Evolutionary conservation across 2,329 filamentous ascomycete genomes (phyloP), one percentile per base, ranked within the genome.

Genomic region (Alternaria sp.): DNA sequence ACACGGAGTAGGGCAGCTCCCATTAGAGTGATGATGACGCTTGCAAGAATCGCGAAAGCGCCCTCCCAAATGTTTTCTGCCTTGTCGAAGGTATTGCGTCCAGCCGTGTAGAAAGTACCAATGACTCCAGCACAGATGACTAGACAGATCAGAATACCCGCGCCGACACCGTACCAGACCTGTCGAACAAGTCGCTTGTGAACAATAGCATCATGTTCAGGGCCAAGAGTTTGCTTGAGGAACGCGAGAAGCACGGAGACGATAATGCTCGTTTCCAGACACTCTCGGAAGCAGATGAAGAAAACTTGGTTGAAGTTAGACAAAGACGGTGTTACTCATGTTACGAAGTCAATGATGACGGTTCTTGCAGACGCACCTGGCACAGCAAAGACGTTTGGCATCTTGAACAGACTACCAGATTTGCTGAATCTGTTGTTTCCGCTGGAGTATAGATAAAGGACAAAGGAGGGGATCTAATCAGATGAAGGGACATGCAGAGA

Each of bases 231-330:
- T 77, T 95, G 91, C 78, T 94, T 95, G 59, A 96, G 81, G 76
- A 95, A 96, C 22, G 92, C 88, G 41, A 96, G 86, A 34, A 96
- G 83, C n/a, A 96, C 90, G 0, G 93, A 94, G 64, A 96, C 88
- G 69, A 96, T 91, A 73, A 96, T 93, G 72, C 87, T 89, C 1
- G 90, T 91, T 82, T 96, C 93, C 48, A 96, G 82, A 42, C 88
- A 88, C 81, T 96, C 93, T 74, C 93, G 89, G 77, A 96, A 95
- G 80, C 92, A 89, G 77, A 97, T 91, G 82, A 97, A 94, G 82
- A 96, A 96, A 56, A 96, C 87, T 84, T 30, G 46, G 20, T 20
- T 4, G 7, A 3, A 3, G 32, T 59, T 56, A 59, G 46, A 39
- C 28, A 44, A 16, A 8, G 34, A 43, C 1, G 18, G 32, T 24